A percentile compares a stretch with the other conserved stretches of the same genome.
Evolutionary conservation across 129 eudicot species (phyloP).

Genomic region (Sambucus nigra): DNA sequence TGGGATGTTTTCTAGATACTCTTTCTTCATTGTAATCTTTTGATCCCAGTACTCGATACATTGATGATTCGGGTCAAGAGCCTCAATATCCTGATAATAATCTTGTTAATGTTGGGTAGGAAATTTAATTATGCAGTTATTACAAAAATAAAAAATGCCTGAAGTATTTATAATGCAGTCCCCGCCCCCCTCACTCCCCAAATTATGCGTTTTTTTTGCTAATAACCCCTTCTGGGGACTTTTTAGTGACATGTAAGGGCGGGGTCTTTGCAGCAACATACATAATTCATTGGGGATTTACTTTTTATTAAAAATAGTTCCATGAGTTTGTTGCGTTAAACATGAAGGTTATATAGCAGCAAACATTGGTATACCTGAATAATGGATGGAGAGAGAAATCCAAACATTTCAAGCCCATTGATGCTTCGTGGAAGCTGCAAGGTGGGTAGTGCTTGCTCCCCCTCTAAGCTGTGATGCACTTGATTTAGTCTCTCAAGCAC

Average conservation of each 20-base stretch:
- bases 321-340: too few species aligned
- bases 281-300: neutral
- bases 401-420: slow-evolving; percentile 65
- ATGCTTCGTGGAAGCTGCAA: slow-evolving; percentile 23
- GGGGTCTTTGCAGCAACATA: too few species aligned
- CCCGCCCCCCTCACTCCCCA: too few species aligned
- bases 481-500: slow-evolving; percentile 37
- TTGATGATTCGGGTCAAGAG: slow-evolving; percentile 36
- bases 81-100: slow-evolving; percentile 36
- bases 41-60: slow-evolving; percentile 41
- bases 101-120: neutral
- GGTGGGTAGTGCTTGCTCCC: slow-evolving; percentile 14
- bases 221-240: too few species aligned
- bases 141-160: too few species aligned
- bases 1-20: neutral
- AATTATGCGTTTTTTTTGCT: too few species aligned
- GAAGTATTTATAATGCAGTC: too few species aligned
- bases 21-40: slow-evolving; percentile 11
- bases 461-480: slow-evolving; percentile 20
- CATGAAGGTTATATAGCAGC: too few species aligned
- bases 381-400: slow-evolving; percentile 40
- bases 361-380: slow-evolving; percentile 29
- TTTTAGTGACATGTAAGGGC: too few species aligned
- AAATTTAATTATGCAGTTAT: neutral
- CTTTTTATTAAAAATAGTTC: too few species aligned